Evolutionary conservation across 108 stramenopile genomes (phyloP), one percentile per base, ranked within the genome.

Genomic region (Aurantiochytrium sp.): DNA sequence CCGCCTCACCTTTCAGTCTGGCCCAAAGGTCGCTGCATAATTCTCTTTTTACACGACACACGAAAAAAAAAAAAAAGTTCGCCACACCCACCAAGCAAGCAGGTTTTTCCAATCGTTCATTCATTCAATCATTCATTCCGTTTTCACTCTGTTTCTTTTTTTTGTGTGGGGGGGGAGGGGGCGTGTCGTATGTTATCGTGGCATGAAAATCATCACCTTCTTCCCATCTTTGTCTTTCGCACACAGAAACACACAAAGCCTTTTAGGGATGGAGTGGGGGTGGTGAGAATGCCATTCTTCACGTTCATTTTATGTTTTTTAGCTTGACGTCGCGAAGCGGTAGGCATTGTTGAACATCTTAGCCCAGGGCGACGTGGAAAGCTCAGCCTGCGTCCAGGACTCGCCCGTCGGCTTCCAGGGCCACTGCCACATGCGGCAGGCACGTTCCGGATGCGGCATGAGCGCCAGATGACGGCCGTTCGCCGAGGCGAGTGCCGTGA

Each of bases 391-490:
- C 59, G 93, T 93, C 97, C 97, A 97, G 60, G 96, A 97, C 55
- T 91, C 91, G 55, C 55, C 64, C 35, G 64, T 69, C 57, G 99
- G 99, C 92, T 94, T 95, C 96, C 96, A 98, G 5, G 99, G 99
- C 97, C 97, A 97, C 94, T 99, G 99, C 99, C 99, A 99, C 44
- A 94, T 92, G 12, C 96, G 96, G 92, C 97, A 97, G 57, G 97
- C 96, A 60, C 99, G 96, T 92, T 99, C 98, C 45, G 99, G 99
- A 89, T 99, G 99, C 43, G 99, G 99, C 99, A 99, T 99, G 93
- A 99, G 92, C 28, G 99, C 99, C 28, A 99, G 92, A 93, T 99
- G 98, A 12, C 98, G 94, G 58, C 99, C 99, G 90, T 98, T 97
- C 64, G 96, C 96, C n/a, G 98, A 98, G 91, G 97, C 98, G n/a